Conservation (phyloP, 768 basidiomycete species). For the Lactarius akahatsu region DNA sequence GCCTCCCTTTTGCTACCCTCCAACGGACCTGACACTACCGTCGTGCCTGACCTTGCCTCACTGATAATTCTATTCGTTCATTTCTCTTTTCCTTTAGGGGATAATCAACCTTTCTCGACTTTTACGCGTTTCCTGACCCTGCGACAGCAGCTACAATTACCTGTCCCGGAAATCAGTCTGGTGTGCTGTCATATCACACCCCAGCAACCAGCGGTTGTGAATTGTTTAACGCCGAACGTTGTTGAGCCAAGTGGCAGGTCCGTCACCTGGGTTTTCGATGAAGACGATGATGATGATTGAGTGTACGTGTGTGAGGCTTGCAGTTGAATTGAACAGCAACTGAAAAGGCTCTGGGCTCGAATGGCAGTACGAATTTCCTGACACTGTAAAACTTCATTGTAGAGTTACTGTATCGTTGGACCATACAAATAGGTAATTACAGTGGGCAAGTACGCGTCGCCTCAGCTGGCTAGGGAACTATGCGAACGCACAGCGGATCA, state of each 20-base stretch:
- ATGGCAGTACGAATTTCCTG: background rate
- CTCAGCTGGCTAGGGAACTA: too few relatives aligned
- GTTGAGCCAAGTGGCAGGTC: slow-evolving; percentile 15
- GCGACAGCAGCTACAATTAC: slow-evolving; percentile 3
- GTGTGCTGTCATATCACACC: slow-evolving; percentile 16
- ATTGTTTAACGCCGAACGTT: background rate
- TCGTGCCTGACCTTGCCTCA: slow-evolving; percentile 6
- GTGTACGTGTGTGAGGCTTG: background rate
- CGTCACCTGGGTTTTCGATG: slow-evolving; percentile 7
- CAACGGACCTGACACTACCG: background rate
- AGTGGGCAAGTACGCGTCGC: too few relatives aligned
- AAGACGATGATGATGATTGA: too few relatives aligned
- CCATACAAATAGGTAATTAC: background rate
- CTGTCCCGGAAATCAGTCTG: slow-evolving; percentile 2
- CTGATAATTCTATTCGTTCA: slow-evolving; percentile 12
- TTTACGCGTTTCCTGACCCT: slow-evolving; percentile 11
- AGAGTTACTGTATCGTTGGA: background rate
- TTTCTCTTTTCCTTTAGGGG: slow-evolving; percentile 24
- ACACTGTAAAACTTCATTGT: background rate
- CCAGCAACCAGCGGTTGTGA: slow-evolving; percentile 14
- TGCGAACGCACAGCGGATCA: too few relatives aligned
- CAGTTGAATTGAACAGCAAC: background rate
- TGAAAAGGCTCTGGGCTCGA: background rate
- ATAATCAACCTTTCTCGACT: slow-evolving; percentile 15
- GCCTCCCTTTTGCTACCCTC: too few relatives aligned